Percentiles rank a stretch among this genome's conserved stretches.
Conservation (phyloP, 495 filamentous ascomycete genomes). For the Tetracladium marchalianum region DNA sequence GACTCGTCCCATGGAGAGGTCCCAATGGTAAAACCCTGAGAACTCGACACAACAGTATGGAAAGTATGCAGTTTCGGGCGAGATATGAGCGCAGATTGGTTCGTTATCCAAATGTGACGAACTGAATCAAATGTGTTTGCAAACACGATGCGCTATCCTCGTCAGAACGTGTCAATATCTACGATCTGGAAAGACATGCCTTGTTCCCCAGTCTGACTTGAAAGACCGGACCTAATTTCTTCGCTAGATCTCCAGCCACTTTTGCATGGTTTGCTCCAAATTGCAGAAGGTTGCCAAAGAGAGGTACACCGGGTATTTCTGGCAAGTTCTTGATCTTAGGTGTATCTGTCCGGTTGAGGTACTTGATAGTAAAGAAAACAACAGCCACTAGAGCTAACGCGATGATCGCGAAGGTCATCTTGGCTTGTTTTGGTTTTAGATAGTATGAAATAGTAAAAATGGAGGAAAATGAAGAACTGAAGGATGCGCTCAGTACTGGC, state of each 20-base stretch:
- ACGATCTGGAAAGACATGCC: conserved; percentile 23
- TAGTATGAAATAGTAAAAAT: neutral
- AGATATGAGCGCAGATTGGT: conserved; percentile 61
- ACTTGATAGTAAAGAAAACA: conserved; percentile 41
- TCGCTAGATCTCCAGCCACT: conserved; percentile 41
- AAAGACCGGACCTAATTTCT: conserved; percentile 57
- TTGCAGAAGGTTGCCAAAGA: conserved; percentile 55
- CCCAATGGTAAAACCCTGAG: conserved; percentile 64
- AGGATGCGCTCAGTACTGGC: neutral
- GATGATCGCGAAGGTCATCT: conserved; percentile 25
- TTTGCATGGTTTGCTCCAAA: conserved; percentile 46
- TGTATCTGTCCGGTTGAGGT: conserved; percentile 46
- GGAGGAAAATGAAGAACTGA: neutral
- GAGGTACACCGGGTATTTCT: conserved; percentile 51
- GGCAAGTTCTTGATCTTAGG: conserved; percentile 56
- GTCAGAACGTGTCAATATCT: neutral
- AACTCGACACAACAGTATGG: conserved; percentile 59
- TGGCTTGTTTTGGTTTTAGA: conserved; percentile 31
- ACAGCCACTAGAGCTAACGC: conserved; percentile 29
- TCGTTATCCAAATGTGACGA: conserved; percentile 59
- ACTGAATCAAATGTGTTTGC: conserved; percentile 63
- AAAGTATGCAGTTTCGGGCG: conserved; percentile 63
- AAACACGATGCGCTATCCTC: conserved; percentile 49
- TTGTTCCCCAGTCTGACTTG: conserved; percentile 57
- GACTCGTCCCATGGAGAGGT: conserved; percentile 68